Evolutionary conservation across 23 red algal genomes (phyloP), one percentile per base, ranked within the genome.

Genomic region (Gracilaria gracilis): DNA sequence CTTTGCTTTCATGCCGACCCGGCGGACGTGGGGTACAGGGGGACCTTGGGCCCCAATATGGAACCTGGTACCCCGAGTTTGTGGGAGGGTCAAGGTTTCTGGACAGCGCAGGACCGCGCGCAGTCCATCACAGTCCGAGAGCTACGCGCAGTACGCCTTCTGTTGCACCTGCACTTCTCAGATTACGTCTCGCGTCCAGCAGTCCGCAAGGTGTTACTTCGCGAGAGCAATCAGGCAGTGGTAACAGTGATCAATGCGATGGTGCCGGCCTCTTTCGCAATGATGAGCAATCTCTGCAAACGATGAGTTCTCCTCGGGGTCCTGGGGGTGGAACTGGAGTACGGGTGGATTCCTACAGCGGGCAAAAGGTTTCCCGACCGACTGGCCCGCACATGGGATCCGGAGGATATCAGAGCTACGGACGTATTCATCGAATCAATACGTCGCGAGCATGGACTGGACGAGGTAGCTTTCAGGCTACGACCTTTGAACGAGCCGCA

Each of bases 81-180:
- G 76, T 81, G 47, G 76, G 76, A 81, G 76, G 76, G 76, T 34
- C 37, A 81, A 81, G 47, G 46, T 36, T 81, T 54, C 8, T 81
- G 46, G 2, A 79, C 15, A 13, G 46, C 12, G 49, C 8, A 25
- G 5, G 76, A 57, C 12, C 24, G 46, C 0, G 47, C 8, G 47
- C 40, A 58, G 3, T 58, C 46, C 3, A 81, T 81, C 46, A 76
- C 76, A 15, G 48, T 81, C 32, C 2, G 19, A 9, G 76, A 81
- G 47, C 76, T 81, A 17, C 47, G 76, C 19, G 47, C 40, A 1
- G 76, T 81, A 0, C 76, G 47, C 11, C 76, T 81, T 25, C 76
- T 81, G 6, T 47, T 81, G 32, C n/a, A 24, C 46, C 46, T 7
- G 9, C 13, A 57, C 47, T 81, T 81, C 47, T 29, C 32, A 6